Base-by-base conservation (phyloP, 2,329 filamentous ascomycete genomes). In the Penicillium brasilianum region DNA sequence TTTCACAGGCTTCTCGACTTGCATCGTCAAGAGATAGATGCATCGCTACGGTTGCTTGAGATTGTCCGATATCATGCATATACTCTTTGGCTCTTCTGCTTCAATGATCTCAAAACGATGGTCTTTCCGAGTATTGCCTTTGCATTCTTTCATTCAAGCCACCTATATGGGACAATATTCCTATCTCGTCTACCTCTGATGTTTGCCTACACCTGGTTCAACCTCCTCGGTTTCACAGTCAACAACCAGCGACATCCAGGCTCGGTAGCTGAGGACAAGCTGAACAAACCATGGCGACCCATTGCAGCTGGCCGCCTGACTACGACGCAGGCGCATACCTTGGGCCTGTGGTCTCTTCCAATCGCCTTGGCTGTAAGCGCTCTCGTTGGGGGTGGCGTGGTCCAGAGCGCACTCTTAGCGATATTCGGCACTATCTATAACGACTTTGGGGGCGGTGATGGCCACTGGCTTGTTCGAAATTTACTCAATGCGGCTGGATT, bases 231-330 rank as follows among this genome's bases (percentile, higher is more conserved):
- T n/a, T 34, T 49, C 46, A 7, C 70, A 52, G 69, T 80, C 18
- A 72, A 73, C 36, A 81, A 81, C 63, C 79, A 81, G 58, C 72
- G 77, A 2, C 63, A 66, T 2, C 63, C 71, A 2, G 65, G 63
- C 3, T 70, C 78, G 3, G 64, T 78, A 9, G 49, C 62, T 0
- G 80, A 82, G 59, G 80, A 81, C 64, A 34, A 46, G 0, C 55
- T 77, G 54, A 82, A 82, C 71, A 81, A 81, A 56, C 76, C 78
- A 18, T 73, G 71, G 67, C 66, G 76, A 5, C 72, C 74, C 0
- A 60, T 78, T 13, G 71, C 75, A 4, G 59, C 62, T 2, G 63
- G 65, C 6, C 66, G 68, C 1, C 62, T 76, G 4, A 69, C 46
- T 34, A n/a, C 46, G 2, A 3, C 30, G 11, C 46, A 49, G 2